Evolutionary conservation across 805 yeast genomes (phyloP), one percentile per base, ranked within the genome.

Genomic region (Metschnikowia kunwiensis): DNA sequence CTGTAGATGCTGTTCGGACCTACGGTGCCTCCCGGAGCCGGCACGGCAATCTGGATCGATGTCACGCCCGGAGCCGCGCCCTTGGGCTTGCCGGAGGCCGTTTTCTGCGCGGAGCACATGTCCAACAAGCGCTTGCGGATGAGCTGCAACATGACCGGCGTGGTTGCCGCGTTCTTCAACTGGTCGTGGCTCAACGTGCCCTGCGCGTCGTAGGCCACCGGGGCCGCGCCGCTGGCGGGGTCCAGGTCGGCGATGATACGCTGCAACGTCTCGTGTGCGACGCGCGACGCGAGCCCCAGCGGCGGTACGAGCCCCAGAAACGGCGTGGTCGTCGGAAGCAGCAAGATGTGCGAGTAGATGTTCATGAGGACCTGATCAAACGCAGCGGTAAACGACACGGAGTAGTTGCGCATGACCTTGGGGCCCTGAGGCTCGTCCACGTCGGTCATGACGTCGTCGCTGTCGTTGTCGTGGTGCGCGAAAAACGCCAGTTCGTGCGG

Each of bases 251-350:
- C 30, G 9, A 63, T 43, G 33, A 66, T 46, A 30, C 42, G 49
- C 24, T 36, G 43, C 62, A 67, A 54, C 7, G 66, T 61, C 41
- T 68, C 72, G 43, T 61, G 61, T 22, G 72, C 71, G n/a, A 67
- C 70, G 40, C 59, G 61, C 25, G 69, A 60, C 15, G 61, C 72
- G 32, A 68, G 51, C 1, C 74, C 74, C 50, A 68, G 63, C 3
- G 74, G 74, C 12, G 74, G 74, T 7, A 60, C 53, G 9, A 44
- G 31, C 2, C 74, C 74, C 54, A 59, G 58, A 33, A 68, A 68
- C 9, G 74, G 74, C 14, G 72, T 66, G 3, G 72, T 66, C 14
- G 74, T 68, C 27, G 74, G 74, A 27, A 63, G 59, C 22, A 63
- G 55, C 30, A 67, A 48, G 26, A 65, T 49, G 30, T 62, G 57